These are phyloP conservation scores for Aureobasidium sp. DNA, from an alignment of 2,329 filamentous ascomycete species.

Conservation along the genomic window DNA sequence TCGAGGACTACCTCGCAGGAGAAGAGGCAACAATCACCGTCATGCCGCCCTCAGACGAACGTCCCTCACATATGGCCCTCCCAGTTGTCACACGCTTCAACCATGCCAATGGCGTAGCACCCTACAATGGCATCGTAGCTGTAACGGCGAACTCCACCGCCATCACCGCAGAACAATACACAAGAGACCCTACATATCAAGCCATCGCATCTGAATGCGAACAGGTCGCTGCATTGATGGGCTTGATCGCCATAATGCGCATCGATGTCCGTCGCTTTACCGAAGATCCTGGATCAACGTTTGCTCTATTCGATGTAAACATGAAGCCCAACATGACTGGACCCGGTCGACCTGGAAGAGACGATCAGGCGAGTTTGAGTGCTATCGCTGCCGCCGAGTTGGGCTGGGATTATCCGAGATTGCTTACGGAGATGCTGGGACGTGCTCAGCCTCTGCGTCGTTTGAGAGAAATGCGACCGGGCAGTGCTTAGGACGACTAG, in stretches of 20 bases:
- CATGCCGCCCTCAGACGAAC: constrained; percentile 49
- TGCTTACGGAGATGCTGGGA: constrained; percentile 42
- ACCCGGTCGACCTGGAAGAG: constrained; percentile 51
- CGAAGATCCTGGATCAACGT: constrained; percentile 34
- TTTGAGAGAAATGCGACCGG: constrained; percentile 17
- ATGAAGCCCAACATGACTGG: constrained; percentile 61
- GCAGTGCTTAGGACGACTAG: neutral
- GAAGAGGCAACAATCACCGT: constrained; percentile 59
- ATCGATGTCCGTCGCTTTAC: constrained; percentile 52
- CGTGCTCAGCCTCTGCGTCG: constrained; percentile 22
- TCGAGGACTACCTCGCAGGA: constrained; percentile 55
- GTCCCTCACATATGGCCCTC: constrained; percentile 46
- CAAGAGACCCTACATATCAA: constrained; percentile 36
- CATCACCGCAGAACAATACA: constrained; percentile 36
- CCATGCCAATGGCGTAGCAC: constrained; percentile 52
- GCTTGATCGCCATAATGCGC: constrained; percentile 49
- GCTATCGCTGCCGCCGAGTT: constrained; percentile 47
- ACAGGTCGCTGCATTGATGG: constrained; percentile 42
- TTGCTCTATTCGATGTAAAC: constrained; percentile 59
- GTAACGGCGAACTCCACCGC: constrained; percentile 54
- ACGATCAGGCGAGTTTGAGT: constrained; percentile 55
- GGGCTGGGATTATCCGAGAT: constrained; percentile 48
- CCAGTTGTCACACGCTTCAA: constrained; percentile 55
- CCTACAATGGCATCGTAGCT: constrained; percentile 55
- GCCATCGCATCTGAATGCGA: constrained; percentile 45